Conservation (phyloP, 2,329 filamentous ascomycete species). For the Metarhizium guizhouense region DNA sequence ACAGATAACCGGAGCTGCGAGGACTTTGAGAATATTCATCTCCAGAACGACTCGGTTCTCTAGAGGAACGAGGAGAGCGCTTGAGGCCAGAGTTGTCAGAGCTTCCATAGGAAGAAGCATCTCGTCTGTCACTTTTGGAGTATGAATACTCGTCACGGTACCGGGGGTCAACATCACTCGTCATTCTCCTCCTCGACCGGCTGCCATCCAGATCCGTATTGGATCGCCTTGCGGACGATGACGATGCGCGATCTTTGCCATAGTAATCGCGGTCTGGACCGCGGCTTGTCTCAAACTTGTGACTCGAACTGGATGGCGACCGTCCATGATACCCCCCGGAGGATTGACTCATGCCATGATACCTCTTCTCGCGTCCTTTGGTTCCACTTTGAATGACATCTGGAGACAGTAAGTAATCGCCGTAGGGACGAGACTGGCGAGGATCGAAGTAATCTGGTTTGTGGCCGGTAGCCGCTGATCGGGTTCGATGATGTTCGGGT, state of each 20-base stretch:
- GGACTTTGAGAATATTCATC: conserved; percentile 27
- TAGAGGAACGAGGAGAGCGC: conserved; percentile 13
- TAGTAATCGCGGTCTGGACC: conserved; percentile 15
- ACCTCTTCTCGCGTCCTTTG: conserved; percentile 33
- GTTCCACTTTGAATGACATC: conserved; percentile 31
- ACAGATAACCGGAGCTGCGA: conserved; percentile 18
- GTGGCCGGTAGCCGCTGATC: conserved; percentile 24
- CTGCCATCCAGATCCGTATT: conserved; percentile 18
- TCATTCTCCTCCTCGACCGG: conserved; percentile 18
- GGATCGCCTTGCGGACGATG: conserved; percentile 16
- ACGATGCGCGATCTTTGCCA: conserved; percentile 17
- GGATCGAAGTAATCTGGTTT: conserved; percentile 24
- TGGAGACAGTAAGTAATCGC: conserved; percentile 31
- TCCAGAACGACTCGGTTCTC: conserved; percentile 26
- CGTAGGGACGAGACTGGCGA: conserved; percentile 17
- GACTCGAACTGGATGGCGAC: conserved; percentile 22
- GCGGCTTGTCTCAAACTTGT: conserved; percentile 15
- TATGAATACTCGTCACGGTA: conserved; percentile 15
- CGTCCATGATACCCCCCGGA: conserved; percentile 23
- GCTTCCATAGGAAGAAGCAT: conserved; percentile 20
- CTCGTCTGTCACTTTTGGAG: conserved; percentile 17
- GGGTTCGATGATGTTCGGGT: conserved; percentile 24
- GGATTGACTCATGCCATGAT: conserved; percentile 19
- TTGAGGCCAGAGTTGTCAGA: conserved; percentile 13
- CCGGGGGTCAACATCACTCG: conserved; percentile 23